Evolutionary conservation across 306 rosid genomes (phyloP).

Genomic region (Cicer pinnatifidum): DNA sequence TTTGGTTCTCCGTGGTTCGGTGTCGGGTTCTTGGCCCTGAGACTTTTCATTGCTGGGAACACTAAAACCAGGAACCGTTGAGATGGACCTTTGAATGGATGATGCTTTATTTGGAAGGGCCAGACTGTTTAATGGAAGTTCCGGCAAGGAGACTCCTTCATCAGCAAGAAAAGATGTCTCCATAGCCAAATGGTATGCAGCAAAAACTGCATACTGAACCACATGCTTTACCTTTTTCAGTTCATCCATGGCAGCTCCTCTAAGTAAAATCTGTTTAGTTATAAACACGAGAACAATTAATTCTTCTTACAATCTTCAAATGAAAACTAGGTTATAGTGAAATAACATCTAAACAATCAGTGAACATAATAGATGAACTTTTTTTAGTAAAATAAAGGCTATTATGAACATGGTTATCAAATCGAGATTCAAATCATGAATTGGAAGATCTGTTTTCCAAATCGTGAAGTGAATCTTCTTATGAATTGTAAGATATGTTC

Average conservation of each 20-base stretch:
- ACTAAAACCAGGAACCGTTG: conserved; percentile 76
- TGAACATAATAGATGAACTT: background rate
- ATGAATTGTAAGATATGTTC: too few species aligned
- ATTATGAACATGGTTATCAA: too few species aligned
- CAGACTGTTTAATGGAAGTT: conserved; percentile 75
- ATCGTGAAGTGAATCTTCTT: too few species aligned
- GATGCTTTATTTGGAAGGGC: conserved; percentile 74
- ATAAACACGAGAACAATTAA: conserved; percentile 44
- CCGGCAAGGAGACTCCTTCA: conserved; percentile 96
- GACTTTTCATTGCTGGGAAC: conserved; percentile 52
- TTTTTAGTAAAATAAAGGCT: background rate
- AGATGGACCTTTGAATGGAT: conserved; percentile 80
- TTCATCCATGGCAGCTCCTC: conserved; percentile 85
- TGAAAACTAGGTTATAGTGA: conserved; percentile 6
- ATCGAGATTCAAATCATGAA: too few species aligned
- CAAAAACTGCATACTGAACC: conserved; percentile 93
- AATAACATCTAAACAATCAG: conserved; percentile 23
- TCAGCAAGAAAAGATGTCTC: conserved; percentile 99
- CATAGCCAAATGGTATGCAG: conserved; percentile 96
- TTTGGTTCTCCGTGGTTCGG: conserved; percentile 57
- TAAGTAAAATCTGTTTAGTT: conserved; percentile 77
- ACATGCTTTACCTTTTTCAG: conserved; percentile 93
- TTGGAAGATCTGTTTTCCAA: too few species aligned
- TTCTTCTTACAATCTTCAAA: conserved; percentile 36
- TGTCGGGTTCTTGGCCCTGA: conserved; percentile 47